Conservation (phyloP, 1,284 basidiomycete species). For the Cystobasidium slooffiae region DNA sequence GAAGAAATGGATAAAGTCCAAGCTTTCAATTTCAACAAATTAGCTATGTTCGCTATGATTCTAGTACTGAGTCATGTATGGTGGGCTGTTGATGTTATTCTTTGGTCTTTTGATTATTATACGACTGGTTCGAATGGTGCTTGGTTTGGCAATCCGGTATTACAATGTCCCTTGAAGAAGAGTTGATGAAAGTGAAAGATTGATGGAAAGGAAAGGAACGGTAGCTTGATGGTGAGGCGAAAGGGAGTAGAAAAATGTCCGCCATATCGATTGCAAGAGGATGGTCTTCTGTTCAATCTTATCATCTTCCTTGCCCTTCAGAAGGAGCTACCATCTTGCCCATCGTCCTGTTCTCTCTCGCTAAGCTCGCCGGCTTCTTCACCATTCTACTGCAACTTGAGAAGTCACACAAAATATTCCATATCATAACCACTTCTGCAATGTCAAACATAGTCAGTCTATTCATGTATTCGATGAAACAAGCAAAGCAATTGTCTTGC, state of each 20-base stretch:
- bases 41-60: conserved; percentile 5
- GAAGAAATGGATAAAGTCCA: conserved; percentile 1
- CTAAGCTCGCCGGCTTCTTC: no score
- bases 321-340: not conserved
- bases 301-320: not conserved
- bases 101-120: conserved; percentile 13
- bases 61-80: conserved; percentile 16
- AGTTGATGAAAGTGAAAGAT: no score
- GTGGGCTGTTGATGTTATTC: conserved; percentile 18
- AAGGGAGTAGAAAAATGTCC: no score
- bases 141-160: conserved; percentile 25
- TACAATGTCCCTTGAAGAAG: conserved; percentile 6
- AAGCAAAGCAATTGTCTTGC: not conserved
- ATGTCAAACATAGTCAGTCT: not conserved
- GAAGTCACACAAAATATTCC: no score
- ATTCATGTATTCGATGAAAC: not conserved
- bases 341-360: no score
- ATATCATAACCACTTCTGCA: no score
- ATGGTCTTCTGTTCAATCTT: no score
- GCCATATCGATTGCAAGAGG: no score
- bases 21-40: not conserved
- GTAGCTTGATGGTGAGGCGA: no score
- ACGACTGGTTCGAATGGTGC: conserved; percentile 17
- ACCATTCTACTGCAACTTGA: no score
- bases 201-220: no score